Conservation (phyloP, 495 filamentous ascomycete species). For the Astrocystis sublimbata region DNA sequence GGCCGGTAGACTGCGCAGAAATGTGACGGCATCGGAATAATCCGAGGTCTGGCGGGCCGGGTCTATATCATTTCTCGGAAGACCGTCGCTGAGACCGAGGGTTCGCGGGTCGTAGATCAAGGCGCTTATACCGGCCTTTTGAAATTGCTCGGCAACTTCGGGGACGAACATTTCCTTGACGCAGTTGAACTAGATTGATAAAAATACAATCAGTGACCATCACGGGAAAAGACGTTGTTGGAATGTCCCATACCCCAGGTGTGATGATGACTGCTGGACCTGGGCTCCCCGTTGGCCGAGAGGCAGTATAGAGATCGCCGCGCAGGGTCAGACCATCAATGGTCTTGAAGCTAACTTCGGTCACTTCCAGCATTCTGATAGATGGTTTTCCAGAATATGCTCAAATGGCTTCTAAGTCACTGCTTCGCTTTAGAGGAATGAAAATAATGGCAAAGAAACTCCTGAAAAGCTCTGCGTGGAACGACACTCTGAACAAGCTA, state of each 20-base stretch:
- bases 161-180: conserved; percentile 41
- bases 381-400: background rate
- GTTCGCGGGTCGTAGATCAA: conserved; percentile 46
- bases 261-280: conserved; percentile 42
- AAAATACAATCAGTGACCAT: background rate
- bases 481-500: too few species aligned
- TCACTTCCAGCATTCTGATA: background rate
- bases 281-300: conserved; percentile 10
- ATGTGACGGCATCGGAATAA: conserved; percentile 42
- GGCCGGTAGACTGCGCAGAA: conserved; percentile 22
- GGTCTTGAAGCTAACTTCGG: conserved; percentile 37
- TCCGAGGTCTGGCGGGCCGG: conserved; percentile 39
- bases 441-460: too few species aligned
- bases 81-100: conserved; percentile 42
- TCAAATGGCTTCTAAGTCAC: too few species aligned
- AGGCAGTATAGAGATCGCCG: conserved; percentile 40
- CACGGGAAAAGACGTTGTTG: too few species aligned
- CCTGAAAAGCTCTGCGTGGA: too few species aligned
- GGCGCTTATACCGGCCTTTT: conserved; percentile 36
- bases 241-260: conserved; percentile 34
- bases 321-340: conserved; percentile 35
- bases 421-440: too few species aligned
- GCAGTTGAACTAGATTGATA: conserved; percentile 42
- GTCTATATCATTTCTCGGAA: conserved; percentile 44
- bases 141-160: conserved; percentile 40